A percentile compares a stretch with the other conserved stretches of the same genome.
Conservation (phyloP, 176 grass and related monocot genomes). For the Stipa capillata region DNA sequence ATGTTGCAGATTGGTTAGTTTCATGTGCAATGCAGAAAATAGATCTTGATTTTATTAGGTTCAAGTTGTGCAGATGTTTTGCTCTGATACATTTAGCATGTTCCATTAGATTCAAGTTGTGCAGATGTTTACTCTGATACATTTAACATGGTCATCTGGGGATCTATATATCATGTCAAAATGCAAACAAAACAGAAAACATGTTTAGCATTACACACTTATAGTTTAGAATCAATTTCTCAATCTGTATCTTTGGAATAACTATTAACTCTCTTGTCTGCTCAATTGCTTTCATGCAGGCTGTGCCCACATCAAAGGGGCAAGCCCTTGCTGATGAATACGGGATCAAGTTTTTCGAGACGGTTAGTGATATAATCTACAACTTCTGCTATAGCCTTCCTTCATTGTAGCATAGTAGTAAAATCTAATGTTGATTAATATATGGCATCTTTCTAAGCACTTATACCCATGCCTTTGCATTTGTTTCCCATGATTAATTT, state of each 20-base stretch:
- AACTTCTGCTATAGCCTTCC: background rate
- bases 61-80: background rate
- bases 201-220: background rate
- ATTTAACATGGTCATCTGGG: background rate
- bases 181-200: background rate
- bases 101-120: background rate
- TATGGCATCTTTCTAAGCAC: background rate
- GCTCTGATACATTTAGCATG: too few relatives aligned
- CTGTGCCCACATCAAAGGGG: constrained; percentile 66
- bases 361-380: constrained; percentile 36
- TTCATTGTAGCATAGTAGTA: background rate
- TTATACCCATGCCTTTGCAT: background rate
- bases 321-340: constrained; percentile 82
- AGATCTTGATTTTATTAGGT: background rate
- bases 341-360: constrained; percentile 82
- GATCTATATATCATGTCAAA: background rate
- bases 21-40: background rate
- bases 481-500: background rate
- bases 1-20: background rate
- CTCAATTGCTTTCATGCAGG: constrained; percentile 23
- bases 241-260: background rate
- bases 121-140: background rate
- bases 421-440: background rate
- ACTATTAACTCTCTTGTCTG: background rate
- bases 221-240: background rate